Evolutionary conservation across 306 rosid genomes (phyloP), one percentile per base, ranked within the genome.

Genomic region (Castanea crenata): DNA sequence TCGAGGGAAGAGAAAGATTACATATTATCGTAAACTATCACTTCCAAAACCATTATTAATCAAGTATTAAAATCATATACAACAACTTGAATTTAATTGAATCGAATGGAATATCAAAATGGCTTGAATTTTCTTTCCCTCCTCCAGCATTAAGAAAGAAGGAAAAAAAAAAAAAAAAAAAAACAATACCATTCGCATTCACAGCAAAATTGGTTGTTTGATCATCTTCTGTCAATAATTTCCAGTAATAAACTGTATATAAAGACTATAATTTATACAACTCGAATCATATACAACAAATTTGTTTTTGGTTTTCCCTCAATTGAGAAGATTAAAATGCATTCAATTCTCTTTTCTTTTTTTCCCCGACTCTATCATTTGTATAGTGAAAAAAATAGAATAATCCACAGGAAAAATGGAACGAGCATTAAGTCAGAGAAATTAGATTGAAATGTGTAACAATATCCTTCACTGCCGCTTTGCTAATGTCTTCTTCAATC

Each of bases 401-500:
- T 71, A 64, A 79, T 75, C 64, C 67, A 75, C 76, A 49, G 21
- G 32, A 52, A 49, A 29, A 58, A 54, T 32, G 16, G 69, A 56
- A 18, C 32, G 31, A 35, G 52, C 64, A 58, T 49, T 49, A 34
- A 64, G 19, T 21, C 67, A 31, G 41, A 25, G 61, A n/a, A 46
- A 23, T 31, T 81, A 72, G 61, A 81, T 67, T 58, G n/a, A 76
- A 65, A 56, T 35, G 51, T 71, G 46, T 46, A 58, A 8, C 82
- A 78, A 77, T 75, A 80, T 38, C 12, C 68, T 27, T 92, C 84
- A 90, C 86, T 92, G 96, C 79, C 92, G 88, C 92, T 95, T 95
- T 4, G 99, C 92, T 79, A 95, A 70, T 13, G 97, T 90, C 92
- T 91, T 95, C 87, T 78, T 95, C 86, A 95, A 62, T 69, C 99